Evolutionary conservation across 2,329 filamentous ascomycete species (phyloP).

Genomic region (Fusarium cicatricum): DNA sequence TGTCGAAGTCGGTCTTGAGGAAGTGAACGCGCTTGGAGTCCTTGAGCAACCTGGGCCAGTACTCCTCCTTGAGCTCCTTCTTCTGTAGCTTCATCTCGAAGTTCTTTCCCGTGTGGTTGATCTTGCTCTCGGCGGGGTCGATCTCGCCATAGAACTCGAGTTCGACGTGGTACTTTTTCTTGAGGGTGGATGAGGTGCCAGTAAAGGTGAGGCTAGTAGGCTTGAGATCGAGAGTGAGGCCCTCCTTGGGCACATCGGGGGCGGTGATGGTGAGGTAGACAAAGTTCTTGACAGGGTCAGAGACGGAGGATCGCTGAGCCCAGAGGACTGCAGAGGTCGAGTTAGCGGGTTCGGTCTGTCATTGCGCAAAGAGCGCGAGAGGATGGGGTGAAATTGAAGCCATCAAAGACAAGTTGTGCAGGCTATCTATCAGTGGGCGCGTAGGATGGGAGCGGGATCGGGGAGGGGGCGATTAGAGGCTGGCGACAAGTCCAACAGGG

Average conservation of each 20-base stretch:
- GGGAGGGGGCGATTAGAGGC: conserved; percentile 12
- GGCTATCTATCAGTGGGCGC: conserved; percentile 6
- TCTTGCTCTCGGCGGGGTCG: conserved; percentile 83
- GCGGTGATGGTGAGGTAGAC: conserved; percentile 92
- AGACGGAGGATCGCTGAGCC: conserved; percentile 91
- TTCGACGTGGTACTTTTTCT: conserved; percentile 84
- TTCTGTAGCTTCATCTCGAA: conserved; percentile 93
- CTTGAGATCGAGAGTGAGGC: conserved; percentile 85
- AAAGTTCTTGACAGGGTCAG: conserved; percentile 88
- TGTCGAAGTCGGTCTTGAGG: conserved; percentile 98
- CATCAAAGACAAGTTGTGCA: background rate
- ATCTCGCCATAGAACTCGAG: conserved; percentile 93
- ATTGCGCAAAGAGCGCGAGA: conserved; percentile 1
- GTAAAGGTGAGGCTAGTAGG: conserved; percentile 80
- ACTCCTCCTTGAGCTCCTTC: conserved; percentile 94
- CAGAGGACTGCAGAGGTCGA: conserved; percentile 75
- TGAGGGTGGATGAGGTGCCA: conserved; percentile 83
- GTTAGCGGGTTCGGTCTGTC: conserved; percentile 11
- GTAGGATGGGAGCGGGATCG: conserved; percentile 1
- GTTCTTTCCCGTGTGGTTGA: conserved; percentile 87
- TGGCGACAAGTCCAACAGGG: conserved; percentile 3
- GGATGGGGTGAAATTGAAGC: conserved; percentile 4
- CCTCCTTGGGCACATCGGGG: conserved; percentile 79
- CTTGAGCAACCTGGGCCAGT: conserved; percentile 96
- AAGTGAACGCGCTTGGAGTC: conserved; percentile 89